Conservation (phyloP, 495 filamentous ascomycete species). For the Annulohypoxylon nitens region DNA sequence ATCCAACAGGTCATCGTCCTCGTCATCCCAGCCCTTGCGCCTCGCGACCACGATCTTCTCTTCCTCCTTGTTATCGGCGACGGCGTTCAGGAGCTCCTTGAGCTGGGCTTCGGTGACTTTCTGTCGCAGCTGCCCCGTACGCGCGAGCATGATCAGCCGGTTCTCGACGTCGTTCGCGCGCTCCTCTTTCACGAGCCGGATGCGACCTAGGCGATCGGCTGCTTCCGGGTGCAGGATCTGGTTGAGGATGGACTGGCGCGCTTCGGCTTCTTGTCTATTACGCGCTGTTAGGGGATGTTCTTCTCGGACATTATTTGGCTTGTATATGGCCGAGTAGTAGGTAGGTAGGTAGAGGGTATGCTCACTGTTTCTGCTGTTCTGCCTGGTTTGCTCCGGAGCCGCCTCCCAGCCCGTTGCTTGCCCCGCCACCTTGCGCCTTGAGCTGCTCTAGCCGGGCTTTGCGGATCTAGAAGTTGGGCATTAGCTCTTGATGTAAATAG, state of each 20-base stretch:
- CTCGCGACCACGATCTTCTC: slow-evolving; percentile 87
- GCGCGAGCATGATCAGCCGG: slow-evolving; percentile 90
- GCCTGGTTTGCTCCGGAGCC: slow-evolving; percentile 61
- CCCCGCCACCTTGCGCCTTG: slow-evolving; percentile 71
- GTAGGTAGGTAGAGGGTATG: background rate
- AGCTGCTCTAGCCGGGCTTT: slow-evolving; percentile 92
- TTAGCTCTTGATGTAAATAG: background rate
- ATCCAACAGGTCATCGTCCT: slow-evolving; percentile 86
- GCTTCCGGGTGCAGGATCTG: slow-evolving; percentile 97
- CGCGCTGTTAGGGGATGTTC: background rate
- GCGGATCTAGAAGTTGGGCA: slow-evolving; percentile 71
- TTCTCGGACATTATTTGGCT: background rate
- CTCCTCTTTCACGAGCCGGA: slow-evolving; percentile 93
- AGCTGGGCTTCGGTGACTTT: slow-evolving; percentile 95
- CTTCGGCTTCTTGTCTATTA: slow-evolving; percentile 65
- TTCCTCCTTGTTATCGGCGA: slow-evolving; percentile 78
- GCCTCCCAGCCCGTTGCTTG: slow-evolving; percentile 49
- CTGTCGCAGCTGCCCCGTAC: slow-evolving; percentile 82
- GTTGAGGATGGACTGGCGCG: slow-evolving; percentile 80
- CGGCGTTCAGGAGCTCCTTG: slow-evolving; percentile 86
- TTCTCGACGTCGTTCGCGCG: slow-evolving; percentile 93
- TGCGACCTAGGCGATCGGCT: slow-evolving; percentile 91
- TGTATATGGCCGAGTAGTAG: background rate
- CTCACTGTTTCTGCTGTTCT: slow-evolving; percentile 74
- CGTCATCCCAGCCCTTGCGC: slow-evolving; percentile 87